These are phyloP conservation scores for Nyssa sinensis DNA, from an alignment of 148 eudicot species.

Conservation along the genomic window DNA sequence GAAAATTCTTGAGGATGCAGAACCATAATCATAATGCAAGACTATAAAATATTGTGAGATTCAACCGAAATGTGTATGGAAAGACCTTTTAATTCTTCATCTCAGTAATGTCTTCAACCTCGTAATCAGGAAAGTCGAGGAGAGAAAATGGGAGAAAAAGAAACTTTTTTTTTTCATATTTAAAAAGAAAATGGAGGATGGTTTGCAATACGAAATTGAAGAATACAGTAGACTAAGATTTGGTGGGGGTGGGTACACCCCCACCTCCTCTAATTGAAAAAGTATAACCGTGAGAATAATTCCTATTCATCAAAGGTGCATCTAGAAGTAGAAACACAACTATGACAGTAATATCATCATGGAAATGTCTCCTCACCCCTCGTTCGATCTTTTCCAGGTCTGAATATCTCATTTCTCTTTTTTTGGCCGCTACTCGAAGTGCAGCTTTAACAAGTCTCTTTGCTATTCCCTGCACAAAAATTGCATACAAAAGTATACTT, in stretches of 20 bases:
- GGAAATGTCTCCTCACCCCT: conserved; percentile 75
- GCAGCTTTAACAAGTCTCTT: conserved; percentile 56
- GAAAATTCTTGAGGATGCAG: too few relatives aligned
- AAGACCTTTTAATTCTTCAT: too few relatives aligned
- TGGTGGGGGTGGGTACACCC: conserved; percentile 19
- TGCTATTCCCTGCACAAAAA: conserved; percentile 53
- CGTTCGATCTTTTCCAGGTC: conserved; percentile 64
- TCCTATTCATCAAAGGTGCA: conserved; percentile 17
- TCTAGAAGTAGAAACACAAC: conserved; percentile 49
- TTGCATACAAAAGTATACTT: not conserved
- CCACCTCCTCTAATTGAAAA: conserved; percentile 45
- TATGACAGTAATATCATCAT: conserved; percentile 65
- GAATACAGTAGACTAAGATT: conserved; percentile 13
- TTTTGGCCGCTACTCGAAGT: conserved; percentile 56
- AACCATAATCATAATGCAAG: too few relatives aligned
- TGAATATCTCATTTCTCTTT: conserved; percentile 62
- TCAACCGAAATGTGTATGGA: too few relatives aligned
- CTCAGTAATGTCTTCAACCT: not conserved
- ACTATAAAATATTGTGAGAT: too few relatives aligned
- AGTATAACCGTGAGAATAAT: conserved; percentile 13
- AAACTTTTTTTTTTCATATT: not conserved
- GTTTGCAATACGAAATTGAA: not conserved
- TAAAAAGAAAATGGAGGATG: not conserved
- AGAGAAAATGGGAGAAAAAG: not conserved
- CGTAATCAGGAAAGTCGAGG: not conserved